A percentile compares a stretch with the other conserved stretches of the same genome.
Conservation (phyloP, 495 filamentous ascomycete species). For the Chlorociboria aeruginascens region DNA sequence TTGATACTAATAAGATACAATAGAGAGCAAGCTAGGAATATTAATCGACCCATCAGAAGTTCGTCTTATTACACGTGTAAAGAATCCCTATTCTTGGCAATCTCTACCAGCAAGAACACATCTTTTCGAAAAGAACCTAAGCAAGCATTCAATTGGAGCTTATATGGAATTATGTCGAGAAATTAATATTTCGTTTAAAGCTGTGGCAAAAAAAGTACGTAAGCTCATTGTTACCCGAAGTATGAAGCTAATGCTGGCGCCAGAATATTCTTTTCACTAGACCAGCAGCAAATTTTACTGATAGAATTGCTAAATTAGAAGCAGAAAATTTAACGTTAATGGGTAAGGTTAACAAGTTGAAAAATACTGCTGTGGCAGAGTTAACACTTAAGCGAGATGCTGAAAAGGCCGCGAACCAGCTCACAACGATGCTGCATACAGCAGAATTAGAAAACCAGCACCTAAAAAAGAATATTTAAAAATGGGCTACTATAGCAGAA, state of each 20-base stretch:
- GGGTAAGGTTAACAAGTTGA: slow-evolving; percentile 9
- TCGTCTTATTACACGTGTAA: slow-evolving; percentile 12
- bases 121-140: slow-evolving; percentile 2
- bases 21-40: slow-evolving; percentile 18
- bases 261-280: slow-evolving; percentile 12
- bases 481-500: slow-evolving; percentile 10
- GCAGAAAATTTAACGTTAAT: slow-evolving; percentile 14
- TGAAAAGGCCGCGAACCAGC: slow-evolving; percentile 11
- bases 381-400: slow-evolving; percentile 14
- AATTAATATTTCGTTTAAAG: slow-evolving; percentile 17
- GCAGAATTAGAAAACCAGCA: slow-evolving; percentile 12
- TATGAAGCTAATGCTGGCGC: slow-evolving; percentile 10
- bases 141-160: slow-evolving; percentile 7
- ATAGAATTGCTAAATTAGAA: slow-evolving; percentile 15
- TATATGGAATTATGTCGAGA: slow-evolving; percentile 18
- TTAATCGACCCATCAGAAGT: slow-evolving; percentile 17
- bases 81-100: slow-evolving; percentile 14
- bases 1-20: slow-evolving; percentile 18
- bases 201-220: slow-evolving; percentile 5
- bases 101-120: slow-evolving; percentile 7
- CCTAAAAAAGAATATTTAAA: slow-evolving; percentile 13
- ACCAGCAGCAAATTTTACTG: slow-evolving; percentile 13
- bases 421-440: slow-evolving; percentile 10
- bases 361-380: slow-evolving; percentile 6
- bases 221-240: slow-evolving; percentile 3